Conservation (phyloP, 139 green algal genomes). For the Trebouxia sp. region DNA sequence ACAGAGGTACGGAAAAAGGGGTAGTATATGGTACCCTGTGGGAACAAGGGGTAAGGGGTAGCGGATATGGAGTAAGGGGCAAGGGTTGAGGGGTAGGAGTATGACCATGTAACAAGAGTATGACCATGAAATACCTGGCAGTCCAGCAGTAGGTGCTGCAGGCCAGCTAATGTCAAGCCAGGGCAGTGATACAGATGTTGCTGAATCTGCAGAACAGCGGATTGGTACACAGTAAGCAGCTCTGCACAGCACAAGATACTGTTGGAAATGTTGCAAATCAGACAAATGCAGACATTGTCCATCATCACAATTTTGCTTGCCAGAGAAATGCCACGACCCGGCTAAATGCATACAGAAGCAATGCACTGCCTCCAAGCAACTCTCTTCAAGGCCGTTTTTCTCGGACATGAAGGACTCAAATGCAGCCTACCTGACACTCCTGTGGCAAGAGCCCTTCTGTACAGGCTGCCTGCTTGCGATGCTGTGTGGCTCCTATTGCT, state of each 20-base stretch:
- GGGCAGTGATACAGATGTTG: constrained; percentile 47
- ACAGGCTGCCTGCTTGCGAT: constrained; percentile 44
- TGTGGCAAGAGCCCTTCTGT: constrained; percentile 66
- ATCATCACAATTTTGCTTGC: too few relatives aligned
- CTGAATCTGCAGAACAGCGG: constrained; percentile 69
- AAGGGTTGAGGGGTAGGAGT: too few relatives aligned
- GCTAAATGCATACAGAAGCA: too few relatives aligned
- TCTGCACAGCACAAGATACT: constrained; percentile 52
- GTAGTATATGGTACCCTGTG: too few relatives aligned
- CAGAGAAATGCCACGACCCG: too few relatives aligned
- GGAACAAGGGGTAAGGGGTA: too few relatives aligned
- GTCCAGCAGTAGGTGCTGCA: constrained; percentile 69
- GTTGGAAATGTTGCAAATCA: too few relatives aligned
- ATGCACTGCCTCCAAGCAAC: neutral
- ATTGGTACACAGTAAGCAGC: constrained; percentile 80
- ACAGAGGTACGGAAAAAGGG: too few relatives aligned
- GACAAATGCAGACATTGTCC: too few relatives aligned
- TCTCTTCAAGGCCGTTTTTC: neutral
- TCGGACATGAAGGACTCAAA: neutral
- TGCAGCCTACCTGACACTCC: constrained; percentile 61
- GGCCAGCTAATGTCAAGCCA: constrained; percentile 49
- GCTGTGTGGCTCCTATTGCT: constrained; percentile 27
- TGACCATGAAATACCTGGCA: constrained; percentile 50
- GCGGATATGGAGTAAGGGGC: too few relatives aligned
- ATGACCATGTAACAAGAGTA: too few relatives aligned